Conservation (phyloP, 805 yeast species). For the Kazachstania martiniae region DNA sequence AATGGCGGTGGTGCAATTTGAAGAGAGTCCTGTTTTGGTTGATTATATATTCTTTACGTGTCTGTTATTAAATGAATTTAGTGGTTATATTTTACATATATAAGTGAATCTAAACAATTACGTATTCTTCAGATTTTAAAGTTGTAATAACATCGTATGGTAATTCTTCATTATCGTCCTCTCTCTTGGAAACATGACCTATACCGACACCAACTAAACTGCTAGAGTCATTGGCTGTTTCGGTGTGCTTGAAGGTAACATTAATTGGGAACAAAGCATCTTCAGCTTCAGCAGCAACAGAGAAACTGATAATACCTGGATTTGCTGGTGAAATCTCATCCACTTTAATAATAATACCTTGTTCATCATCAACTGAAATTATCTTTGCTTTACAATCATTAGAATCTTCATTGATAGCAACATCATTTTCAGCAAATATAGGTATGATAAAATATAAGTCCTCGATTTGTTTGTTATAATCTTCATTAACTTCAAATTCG, state of each 20-base stretch:
- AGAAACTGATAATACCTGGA: constrained; percentile 69
- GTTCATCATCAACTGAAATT: constrained; percentile 47
- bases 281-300: constrained; percentile 65
- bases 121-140: constrained; percentile 48
- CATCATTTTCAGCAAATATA: constrained; percentile 46
- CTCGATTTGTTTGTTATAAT: constrained; percentile 27
- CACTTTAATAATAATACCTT: constrained; percentile 57
- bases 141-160: constrained; percentile 60
- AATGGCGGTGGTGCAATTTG: constrained; percentile 69
- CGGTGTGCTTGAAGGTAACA: constrained; percentile 42
- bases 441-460: constrained; percentile 52
- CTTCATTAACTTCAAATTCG: constrained; percentile 68
- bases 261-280: constrained; percentile 85
- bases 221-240: neutral
- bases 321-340: constrained; percentile 33
- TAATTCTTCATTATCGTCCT: constrained; percentile 35
- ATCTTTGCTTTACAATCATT: constrained; percentile 44
- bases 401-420: constrained; percentile 37
- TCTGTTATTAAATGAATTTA: too few species aligned
- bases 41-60: too few species aligned
- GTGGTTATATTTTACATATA: neutral
- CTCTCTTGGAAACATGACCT: constrained; percentile 40
- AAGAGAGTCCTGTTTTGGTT: too few species aligned
- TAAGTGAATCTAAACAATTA: constrained; percentile 35
- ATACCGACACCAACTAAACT: constrained; percentile 55